Evolutionary conservation across 2,329 filamentous ascomycete species (phyloP).

Genomic region (Dactylellina haptotyla): DNA sequence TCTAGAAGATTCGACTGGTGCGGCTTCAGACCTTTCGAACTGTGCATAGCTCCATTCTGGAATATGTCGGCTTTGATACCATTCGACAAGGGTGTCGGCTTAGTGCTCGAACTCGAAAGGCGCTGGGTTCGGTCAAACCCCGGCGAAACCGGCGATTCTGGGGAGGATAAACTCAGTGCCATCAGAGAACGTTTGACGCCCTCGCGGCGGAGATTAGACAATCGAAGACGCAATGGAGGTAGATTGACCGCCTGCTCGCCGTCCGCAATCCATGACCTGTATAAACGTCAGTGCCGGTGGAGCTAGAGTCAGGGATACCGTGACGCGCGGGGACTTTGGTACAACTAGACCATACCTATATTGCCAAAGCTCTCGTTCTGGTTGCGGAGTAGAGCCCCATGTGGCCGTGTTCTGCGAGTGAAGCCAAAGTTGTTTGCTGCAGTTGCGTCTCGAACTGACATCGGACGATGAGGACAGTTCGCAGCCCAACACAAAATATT

Average conservation of each 20-base stretch:
- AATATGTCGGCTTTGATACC: slow-evolving; percentile 33
- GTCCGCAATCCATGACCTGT: slow-evolving; percentile 51
- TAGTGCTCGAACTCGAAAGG: slow-evolving; percentile 43
- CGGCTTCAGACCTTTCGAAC: slow-evolving; percentile 38
- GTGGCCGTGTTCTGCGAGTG: background rate
- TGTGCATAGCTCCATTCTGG: slow-evolving; percentile 32
- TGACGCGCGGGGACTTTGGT: background rate
- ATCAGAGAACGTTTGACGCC: slow-evolving; percentile 35
- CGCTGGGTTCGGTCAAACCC: slow-evolving; percentile 47
- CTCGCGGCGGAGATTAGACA: slow-evolving; percentile 27
- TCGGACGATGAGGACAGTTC: background rate
- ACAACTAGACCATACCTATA: slow-evolving; percentile 5
- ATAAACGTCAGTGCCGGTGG: background rate
- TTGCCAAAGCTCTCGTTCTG: background rate
- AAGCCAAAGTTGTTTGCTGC: background rate
- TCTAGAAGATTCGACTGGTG: slow-evolving; percentile 36
- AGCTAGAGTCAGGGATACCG: background rate
- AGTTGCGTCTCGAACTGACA: background rate
- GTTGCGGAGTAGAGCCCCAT: background rate
- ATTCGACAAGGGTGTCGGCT: slow-evolving; percentile 41
- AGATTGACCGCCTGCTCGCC: slow-evolving; percentile 35
- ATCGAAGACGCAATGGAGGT: slow-evolving; percentile 31
- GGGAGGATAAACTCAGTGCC: slow-evolving; percentile 45
- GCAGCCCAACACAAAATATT: background rate
- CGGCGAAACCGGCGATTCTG: slow-evolving; percentile 43